Evolutionary conservation across 139 green algal species (phyloP).

Genomic region (Tetraselmis striata): DNA sequence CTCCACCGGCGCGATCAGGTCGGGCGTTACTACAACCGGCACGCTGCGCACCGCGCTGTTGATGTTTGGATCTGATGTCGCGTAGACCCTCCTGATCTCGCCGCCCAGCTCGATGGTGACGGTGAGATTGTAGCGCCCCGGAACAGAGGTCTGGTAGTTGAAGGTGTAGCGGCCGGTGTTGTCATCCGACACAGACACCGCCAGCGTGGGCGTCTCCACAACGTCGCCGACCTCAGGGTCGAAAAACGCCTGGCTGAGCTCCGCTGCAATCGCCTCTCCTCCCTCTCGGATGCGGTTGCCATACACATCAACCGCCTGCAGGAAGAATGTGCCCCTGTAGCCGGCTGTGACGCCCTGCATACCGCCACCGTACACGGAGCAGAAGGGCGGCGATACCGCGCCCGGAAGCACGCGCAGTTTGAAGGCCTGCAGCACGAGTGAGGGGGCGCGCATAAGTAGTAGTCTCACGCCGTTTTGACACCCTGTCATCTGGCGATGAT

Average conservation of each 20-base stretch:
- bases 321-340: background rate
- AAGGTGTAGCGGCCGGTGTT: background rate
- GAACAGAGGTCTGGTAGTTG: background rate
- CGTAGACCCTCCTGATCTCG: background rate
- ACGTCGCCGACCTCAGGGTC: background rate
- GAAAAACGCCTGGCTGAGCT: background rate
- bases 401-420: background rate
- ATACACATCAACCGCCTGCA: background rate
- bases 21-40: background rate
- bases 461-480: too few relatives aligned
- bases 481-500: too few relatives aligned
- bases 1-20: background rate
- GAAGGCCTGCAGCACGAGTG: background rate
- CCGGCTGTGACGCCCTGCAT: background rate
- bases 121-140: background rate
- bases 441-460: too few relatives aligned
- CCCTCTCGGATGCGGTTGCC: background rate
- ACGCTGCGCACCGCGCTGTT: background rate
- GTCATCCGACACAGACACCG: background rate
- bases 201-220: background rate
- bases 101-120: background rate
- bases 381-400: background rate
- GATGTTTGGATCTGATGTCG: background rate
- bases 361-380: background rate
- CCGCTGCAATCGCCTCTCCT: background rate